Conservation (phyloP, 768 basidiomycete species). For the Butyriboletus loyo region DNA sequence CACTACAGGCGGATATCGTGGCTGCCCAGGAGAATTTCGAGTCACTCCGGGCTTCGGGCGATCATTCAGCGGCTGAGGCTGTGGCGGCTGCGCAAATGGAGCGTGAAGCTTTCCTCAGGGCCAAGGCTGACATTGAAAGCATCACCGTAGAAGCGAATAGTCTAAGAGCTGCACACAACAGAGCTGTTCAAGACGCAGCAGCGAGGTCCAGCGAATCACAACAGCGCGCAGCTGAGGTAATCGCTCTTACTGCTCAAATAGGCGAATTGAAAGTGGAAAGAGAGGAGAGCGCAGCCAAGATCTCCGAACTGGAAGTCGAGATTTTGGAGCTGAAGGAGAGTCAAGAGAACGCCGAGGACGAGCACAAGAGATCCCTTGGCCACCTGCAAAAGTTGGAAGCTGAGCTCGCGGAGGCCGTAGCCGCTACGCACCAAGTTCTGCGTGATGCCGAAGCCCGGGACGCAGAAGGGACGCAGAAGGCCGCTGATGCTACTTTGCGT, state of each 20-base stretch:
- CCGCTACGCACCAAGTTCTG: slow-evolving; percentile 45
- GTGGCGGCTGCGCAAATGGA: slow-evolving; percentile 55
- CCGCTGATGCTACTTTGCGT: slow-evolving; percentile 39
- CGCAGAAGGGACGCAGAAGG: slow-evolving; percentile 38
- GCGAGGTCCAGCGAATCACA: slow-evolving; percentile 47
- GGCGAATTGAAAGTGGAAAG: slow-evolving; percentile 56
- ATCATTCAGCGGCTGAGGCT: slow-evolving; percentile 41
- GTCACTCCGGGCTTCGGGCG: slow-evolving; percentile 44
- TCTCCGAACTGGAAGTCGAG: slow-evolving; percentile 82
- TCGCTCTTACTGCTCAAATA: slow-evolving; percentile 48
- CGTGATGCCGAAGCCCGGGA: slow-evolving; percentile 49
- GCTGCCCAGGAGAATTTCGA: slow-evolving; percentile 54
- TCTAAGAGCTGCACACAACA: slow-evolving; percentile 48
- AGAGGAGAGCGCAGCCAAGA: slow-evolving; percentile 65
- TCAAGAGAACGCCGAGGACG: slow-evolving; percentile 63
- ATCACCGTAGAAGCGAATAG: slow-evolving; percentile 50
- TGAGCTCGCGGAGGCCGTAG: slow-evolving; percentile 47
- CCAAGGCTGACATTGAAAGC: slow-evolving; percentile 57
- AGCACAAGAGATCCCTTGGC: slow-evolving; percentile 42
- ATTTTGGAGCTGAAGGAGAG: slow-evolving; percentile 73
- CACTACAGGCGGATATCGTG: slow-evolving; percentile 49
- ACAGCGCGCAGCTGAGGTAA: slow-evolving; percentile 40
- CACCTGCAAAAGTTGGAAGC: slow-evolving; percentile 52
- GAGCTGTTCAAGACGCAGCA: slow-evolving; percentile 46
- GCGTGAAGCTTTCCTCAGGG: slow-evolving; percentile 61